These are phyloP conservation scores for Cynanchum wilfordii DNA, from an alignment of 257 asterid species.

Conservation along the genomic window DNA sequence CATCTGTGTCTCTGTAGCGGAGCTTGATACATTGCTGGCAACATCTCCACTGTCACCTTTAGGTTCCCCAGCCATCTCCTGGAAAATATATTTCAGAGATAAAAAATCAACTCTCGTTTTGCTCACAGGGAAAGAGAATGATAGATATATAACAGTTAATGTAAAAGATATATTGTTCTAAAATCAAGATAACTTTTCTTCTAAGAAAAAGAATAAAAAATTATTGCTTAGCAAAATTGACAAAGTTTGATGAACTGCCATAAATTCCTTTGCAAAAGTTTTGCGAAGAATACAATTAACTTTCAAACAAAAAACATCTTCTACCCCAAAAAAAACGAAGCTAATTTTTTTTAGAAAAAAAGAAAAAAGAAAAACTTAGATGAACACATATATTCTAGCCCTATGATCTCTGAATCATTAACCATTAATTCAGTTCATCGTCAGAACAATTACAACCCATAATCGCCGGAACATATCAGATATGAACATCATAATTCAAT, in stretches of 20 bases:
- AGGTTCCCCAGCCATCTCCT: slow-evolving; percentile 59
- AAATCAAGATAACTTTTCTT: not conserved
- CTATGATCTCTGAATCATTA: not conserved
- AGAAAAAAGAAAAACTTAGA: too few relatives aligned
- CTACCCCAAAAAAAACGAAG: too few relatives aligned
- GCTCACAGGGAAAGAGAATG: not conserved
- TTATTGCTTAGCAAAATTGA: not conserved
- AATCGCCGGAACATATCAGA: not conserved
- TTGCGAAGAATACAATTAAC: not conserved
- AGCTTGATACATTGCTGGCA: slow-evolving; percentile 23
- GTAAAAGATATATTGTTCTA: not conserved
- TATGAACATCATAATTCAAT: not conserved
- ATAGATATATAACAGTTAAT: not conserved
- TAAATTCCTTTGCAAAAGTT: not conserved
- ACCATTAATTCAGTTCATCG: not conserved
- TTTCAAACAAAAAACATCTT: not conserved
- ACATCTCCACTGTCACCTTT: slow-evolving; percentile 42
- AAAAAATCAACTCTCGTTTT: not conserved
- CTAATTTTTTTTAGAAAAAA: too few relatives aligned
- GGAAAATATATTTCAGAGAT: not conserved
- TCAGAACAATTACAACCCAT: not conserved
- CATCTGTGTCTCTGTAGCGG: slow-evolving; percentile 36
- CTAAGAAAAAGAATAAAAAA: not conserved
- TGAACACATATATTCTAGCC: not conserved
- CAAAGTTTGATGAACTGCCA: not conserved